phyloP scores from a whole-genome alignment of 108 stramenopile genomes.

The Nitzschia sp. region DNA sequence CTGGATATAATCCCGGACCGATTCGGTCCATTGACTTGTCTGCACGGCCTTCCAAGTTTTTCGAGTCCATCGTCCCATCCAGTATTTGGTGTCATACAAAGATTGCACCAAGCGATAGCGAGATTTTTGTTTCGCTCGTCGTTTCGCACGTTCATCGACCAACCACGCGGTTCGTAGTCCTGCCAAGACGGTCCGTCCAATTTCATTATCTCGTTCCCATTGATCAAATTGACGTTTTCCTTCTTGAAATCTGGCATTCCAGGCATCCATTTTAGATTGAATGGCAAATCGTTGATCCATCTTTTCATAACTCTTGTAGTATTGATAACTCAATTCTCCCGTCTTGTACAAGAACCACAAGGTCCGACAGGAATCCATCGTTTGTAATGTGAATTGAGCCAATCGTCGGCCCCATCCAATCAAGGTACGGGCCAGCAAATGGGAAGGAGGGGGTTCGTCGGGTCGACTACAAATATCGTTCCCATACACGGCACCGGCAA shows the following conservation, averaged over 20 bases:
- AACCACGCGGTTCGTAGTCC: slow-evolving; percentile 57
- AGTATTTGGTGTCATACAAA: slow-evolving; percentile 26
- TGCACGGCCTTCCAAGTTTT: slow-evolving; percentile 2
- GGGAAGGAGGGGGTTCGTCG: slow-evolving; percentile 1
- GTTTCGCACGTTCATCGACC: slow-evolving; percentile 51
- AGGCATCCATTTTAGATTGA: slow-evolving; percentile 65
- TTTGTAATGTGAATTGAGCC: slow-evolving; percentile 28
- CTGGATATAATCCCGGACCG: slow-evolving; percentile 32
- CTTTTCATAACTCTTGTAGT: slow-evolving; percentile 59
- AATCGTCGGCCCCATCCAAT: slow-evolving; percentile 24
- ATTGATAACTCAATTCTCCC: slow-evolving; percentile 61
- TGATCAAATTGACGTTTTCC: slow-evolving; percentile 62
- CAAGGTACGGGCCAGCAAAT: slow-evolving; percentile 10
- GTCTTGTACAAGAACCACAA: slow-evolving; percentile 69
- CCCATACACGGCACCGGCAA: slow-evolving; percentile 50
- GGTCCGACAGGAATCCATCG: slow-evolving; percentile 26
- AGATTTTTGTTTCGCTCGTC: slow-evolving; percentile 26
- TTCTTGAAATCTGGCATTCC: slow-evolving; percentile 58
- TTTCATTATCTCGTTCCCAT: slow-evolving; percentile 73
- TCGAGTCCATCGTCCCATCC: slow-evolving; percentile 5
- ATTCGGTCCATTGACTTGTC: slow-evolving; percentile 23
- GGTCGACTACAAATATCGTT: slow-evolving; percentile 27
- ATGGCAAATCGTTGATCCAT: slow-evolving; percentile 58
- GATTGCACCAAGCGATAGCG: slow-evolving; percentile 45
- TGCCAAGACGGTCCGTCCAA: slow-evolving; percentile 58